Conservation (phyloP, 208 protist species). For the Blechomonas ayalai region DNA sequence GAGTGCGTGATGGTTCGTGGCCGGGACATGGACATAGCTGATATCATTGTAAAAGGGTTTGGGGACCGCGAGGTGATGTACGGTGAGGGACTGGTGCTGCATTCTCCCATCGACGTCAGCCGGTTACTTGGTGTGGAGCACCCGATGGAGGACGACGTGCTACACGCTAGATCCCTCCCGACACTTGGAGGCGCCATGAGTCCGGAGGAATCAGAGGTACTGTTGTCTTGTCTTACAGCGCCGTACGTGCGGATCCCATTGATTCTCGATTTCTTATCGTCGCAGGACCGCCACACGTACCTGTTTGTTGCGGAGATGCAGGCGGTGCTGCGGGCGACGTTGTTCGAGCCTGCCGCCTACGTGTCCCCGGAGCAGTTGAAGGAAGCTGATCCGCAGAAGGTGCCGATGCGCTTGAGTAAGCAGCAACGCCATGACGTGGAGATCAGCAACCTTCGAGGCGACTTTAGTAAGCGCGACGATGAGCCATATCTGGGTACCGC, state of each 20-base stretch:
- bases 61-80: slow-evolving; percentile 65
- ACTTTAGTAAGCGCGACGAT: slow-evolving; percentile 21
- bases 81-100: slow-evolving; percentile 64
- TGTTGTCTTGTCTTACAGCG: slow-evolving; percentile 81
- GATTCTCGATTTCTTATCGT: slow-evolving; percentile 81
- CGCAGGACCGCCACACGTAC: slow-evolving; percentile 76
- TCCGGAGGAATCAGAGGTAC: slow-evolving; percentile 68
- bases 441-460: slow-evolving; percentile 21
- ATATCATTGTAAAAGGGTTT: slow-evolving; percentile 66
- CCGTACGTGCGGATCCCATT: slow-evolving; percentile 84
- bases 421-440: slow-evolving; percentile 35
- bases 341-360: slow-evolving; percentile 89
- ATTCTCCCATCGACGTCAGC: slow-evolving; percentile 66
- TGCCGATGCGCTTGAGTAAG: slow-evolving; percentile 59
- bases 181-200: slow-evolving; percentile 66
- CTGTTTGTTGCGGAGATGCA: slow-evolving; percentile 51
- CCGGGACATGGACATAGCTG: slow-evolving; percentile 71
- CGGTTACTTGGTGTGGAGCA: slow-evolving; percentile 38
- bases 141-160: slow-evolving; percentile 83
- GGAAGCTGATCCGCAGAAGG: slow-evolving; percentile 24
- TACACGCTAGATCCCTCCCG: slow-evolving; percentile 65
- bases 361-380: slow-evolving; percentile 18
- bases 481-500: slow-evolving; percentile 63
- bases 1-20: slow-evolving; percentile 72
- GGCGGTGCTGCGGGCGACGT: slow-evolving; percentile 69